Conservation (phyloP, 768 basidiomycete species). For the Gelatoporia subvermispora region DNA sequence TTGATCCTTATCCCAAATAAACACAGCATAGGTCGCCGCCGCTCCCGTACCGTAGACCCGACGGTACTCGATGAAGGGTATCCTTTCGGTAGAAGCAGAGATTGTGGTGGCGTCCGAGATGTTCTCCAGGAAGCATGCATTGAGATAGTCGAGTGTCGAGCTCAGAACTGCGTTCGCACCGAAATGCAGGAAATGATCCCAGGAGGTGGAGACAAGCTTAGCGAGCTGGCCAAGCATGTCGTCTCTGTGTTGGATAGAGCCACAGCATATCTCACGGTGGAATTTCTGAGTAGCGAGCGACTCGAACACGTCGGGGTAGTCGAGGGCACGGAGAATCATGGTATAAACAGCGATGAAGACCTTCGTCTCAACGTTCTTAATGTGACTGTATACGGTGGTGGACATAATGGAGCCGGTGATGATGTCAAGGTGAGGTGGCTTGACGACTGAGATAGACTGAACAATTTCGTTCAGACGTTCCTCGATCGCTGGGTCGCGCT, state of each 20-base stretch:
- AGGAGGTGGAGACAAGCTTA: not conserved
- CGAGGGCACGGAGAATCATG: not conserved
- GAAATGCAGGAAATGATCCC: not conserved
- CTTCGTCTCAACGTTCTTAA: not conserved
- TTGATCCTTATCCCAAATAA: slow-evolving; percentile 30
- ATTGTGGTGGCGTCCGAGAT: not conserved
- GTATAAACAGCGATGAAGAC: not conserved
- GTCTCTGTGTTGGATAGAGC: not conserved
- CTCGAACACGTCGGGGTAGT: not conserved
- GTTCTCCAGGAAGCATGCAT: not conserved
- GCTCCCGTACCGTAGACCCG: slow-evolving; percentile 25
- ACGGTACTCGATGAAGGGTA: slow-evolving; percentile 23
- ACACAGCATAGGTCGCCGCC: slow-evolving; percentile 30
- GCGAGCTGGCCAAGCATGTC: not conserved
- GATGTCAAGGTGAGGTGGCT: not conserved
- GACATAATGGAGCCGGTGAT: not conserved
- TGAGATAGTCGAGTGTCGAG: not conserved
- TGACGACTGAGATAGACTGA: not conserved
- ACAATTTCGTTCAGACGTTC: not conserved
- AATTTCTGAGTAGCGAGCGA: not conserved
- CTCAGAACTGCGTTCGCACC: not conserved
- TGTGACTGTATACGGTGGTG: not conserved
- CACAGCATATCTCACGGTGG: not conserved
- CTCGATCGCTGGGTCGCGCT: too few species aligned
- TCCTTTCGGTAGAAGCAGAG: too few species aligned